Base-by-base conservation (phyloP, 225 moss, liverwort and hornwort species). In the Ulota crispa region DNA sequence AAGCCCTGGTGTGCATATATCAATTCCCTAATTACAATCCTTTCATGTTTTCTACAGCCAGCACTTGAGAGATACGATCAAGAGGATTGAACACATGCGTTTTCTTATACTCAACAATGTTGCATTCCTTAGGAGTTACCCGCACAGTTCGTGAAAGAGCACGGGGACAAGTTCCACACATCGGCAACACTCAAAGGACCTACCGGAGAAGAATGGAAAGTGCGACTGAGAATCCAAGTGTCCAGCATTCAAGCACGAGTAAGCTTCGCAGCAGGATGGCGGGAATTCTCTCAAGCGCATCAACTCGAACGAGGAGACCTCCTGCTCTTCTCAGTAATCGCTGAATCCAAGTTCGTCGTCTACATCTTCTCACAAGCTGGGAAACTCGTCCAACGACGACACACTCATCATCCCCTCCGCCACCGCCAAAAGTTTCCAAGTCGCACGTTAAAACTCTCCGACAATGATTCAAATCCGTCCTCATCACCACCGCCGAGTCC, bases 151-250 rank as follows among this genome's bases (percentile, higher is more conserved):
- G 83, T 86, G 31, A 83, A 75, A 45, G 76, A 83, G 64, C 79
- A 86, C 30, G 83, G 86, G 1, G 79, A 86, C 83, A 86, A 86
- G 83, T 80, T 86, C 36, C 57, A 47, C 12, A 64, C 79, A 80
- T 54, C 64, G 42, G 83, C 75, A 21, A 83, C 64, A 15, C 65
- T 86, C 24, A 56, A 83, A 72, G 79, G 83, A 65, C 79, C 86
- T 8, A 75, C 76, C 7, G 70, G 79, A 14, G 64, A 86, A 68
- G 56, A 57, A 10, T 86, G 70, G 75, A 19, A 59, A 69, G 83
- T 86, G 56, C 30, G 27, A 59, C 72, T 86, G 23, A 79, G 65
- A 28, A 71, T 83, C 7, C 16, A 63, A n/a, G 0, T 86, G 27
- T 83, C 70, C 19, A 71, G 80, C 12, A 24, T 83, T 39, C 86